Base-by-base conservation (phyloP, 1,284 basidiomycete species). In the Moesziomyces sp. region DNA sequence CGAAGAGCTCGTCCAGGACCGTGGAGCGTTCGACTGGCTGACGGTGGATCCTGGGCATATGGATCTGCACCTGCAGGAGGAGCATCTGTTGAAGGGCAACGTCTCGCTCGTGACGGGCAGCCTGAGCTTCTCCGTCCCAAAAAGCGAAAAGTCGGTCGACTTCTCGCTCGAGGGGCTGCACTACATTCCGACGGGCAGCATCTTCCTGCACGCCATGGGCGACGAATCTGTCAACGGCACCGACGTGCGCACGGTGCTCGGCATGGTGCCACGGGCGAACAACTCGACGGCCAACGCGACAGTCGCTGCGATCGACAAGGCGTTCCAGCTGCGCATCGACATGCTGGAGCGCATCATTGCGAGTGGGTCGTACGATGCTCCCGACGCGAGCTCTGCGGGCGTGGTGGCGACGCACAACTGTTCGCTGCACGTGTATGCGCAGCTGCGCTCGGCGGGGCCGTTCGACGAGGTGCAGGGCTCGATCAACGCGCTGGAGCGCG, bases 351-450 rank as follows among this genome's bases (percentile, higher is more conserved):
- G 53, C 13, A 70, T 75, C 28, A 62, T 79, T 40, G 67, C 61
- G 1, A 54, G 64, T 30, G 66, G 70, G n/a, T 59, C 58, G 18
- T 71, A 74, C 50, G 64, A 75, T 3, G 30, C 43, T 11, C 24
- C 28, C 9, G 52, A 35, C 35, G 46, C 54, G 8, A 16, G 13
- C 3, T 8, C 44, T 3, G 21, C 43, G 11, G 11, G 26, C 2
- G n/a, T 26, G 13, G 28, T 38, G 21, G 24, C n/a, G 14, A 52
- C 51, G 28, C 71, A 73, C 54, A 74, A 78, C 28, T 85, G 84
- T 57, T 74, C 80, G 24, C 82, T 85, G 21, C 63, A 79, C 46
- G 54, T 85, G 49, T 85, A 82, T 47, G 84, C 71, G 1, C 70
- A 80, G 8, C 63, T 85, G 8, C 21, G 48, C 14, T 76, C 81